Conservation (phyloP, 768 basidiomycete genomes). For the Pulveroboletus sp. region DNA sequence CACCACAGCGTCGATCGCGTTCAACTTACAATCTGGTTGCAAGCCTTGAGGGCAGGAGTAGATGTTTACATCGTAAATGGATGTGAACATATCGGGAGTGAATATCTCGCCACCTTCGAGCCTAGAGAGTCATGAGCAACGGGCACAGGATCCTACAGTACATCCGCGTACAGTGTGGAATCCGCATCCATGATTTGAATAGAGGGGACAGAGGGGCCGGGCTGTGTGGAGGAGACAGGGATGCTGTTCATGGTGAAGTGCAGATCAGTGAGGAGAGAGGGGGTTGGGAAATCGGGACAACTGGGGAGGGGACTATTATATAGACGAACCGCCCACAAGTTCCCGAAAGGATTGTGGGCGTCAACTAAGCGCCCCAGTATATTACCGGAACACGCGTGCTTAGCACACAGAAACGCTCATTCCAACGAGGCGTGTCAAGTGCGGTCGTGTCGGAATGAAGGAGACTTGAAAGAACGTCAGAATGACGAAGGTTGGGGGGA, state of each 20-base stretch:
- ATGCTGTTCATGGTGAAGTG: conserved; percentile 10
- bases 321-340: conserved; percentile 11
- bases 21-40: conserved; percentile 6
- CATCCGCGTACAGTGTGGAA: conserved; percentile 13
- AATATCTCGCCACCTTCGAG: conserved; percentile 3
- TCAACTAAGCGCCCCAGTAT: conserved; percentile 1
- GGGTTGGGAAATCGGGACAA: neutral
- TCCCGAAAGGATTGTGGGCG: conserved; percentile 9
- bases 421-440: conserved; percentile 2
- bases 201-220: conserved; percentile 20
- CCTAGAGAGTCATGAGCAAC: conserved; percentile 15
- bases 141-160: conserved; percentile 6
- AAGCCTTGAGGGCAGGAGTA: conserved; percentile 2
- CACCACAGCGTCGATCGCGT: neutral
- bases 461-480: neutral
- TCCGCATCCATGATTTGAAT: conserved; percentile 17
- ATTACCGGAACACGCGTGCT: neutral
- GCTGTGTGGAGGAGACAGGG: neutral
- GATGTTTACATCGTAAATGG: neutral
- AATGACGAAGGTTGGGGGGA: conserved; percentile 3
- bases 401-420: conserved; percentile 6
- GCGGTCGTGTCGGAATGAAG: conserved; percentile 1
- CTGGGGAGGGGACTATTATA: conserved; percentile 18
- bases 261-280: neutral
- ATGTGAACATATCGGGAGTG: neutral